Conservation (phyloP, 2,329 filamentous ascomycete genomes). For the Dothistroma septosporum region DNA sequence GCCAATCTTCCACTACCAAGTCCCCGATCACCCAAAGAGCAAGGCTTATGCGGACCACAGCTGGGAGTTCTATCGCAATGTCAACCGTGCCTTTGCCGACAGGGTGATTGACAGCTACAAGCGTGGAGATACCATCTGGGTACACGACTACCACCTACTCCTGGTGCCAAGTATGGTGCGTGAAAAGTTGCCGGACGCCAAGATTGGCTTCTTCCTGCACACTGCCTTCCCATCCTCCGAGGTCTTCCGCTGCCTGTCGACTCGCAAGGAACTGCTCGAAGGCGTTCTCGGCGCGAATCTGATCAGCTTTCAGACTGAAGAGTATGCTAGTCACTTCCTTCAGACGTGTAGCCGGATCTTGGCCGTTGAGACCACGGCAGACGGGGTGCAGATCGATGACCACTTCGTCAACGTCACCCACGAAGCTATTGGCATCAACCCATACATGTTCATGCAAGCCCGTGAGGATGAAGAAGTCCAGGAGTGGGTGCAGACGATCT, state of each 20-base stretch:
- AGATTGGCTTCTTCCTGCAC: conserved; percentile 95
- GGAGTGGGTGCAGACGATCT: conserved; percentile 74
- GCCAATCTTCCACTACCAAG: conserved; percentile 98
- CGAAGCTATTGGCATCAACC: conserved; percentile 87
- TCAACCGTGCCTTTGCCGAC: conserved; percentile 91
- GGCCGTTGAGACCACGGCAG: conserved; percentile 80
- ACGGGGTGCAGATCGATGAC: conserved; percentile 86
- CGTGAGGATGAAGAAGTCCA: conserved; percentile 64
- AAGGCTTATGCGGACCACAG: conserved; percentile 97
- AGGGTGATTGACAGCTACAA: conserved; percentile 90
- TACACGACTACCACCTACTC: conserved; percentile 92
- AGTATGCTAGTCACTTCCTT: conserved; percentile 90
- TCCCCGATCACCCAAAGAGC: conserved; percentile 95
- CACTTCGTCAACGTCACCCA: conserved; percentile 86
- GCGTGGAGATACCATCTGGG: conserved; percentile 85
- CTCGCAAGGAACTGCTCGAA: conserved; percentile 79
- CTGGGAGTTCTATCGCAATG: conserved; percentile 74
- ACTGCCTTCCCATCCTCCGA: conserved; percentile 95
- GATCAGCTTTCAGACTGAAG: conserved; percentile 87
- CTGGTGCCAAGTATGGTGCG: conserved; percentile 86
- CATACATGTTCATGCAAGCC: conserved; percentile 60
- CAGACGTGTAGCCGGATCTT: conserved; percentile 92
- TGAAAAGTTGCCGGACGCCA: conserved; percentile 82
- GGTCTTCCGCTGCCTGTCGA: conserved; percentile 86
- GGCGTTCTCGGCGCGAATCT: conserved; percentile 92